Evolutionary conservation across 2,329 filamentous ascomycete species (phyloP), one percentile per base, ranked within the genome.

Genomic region (Botryotinia calthae): DNA sequence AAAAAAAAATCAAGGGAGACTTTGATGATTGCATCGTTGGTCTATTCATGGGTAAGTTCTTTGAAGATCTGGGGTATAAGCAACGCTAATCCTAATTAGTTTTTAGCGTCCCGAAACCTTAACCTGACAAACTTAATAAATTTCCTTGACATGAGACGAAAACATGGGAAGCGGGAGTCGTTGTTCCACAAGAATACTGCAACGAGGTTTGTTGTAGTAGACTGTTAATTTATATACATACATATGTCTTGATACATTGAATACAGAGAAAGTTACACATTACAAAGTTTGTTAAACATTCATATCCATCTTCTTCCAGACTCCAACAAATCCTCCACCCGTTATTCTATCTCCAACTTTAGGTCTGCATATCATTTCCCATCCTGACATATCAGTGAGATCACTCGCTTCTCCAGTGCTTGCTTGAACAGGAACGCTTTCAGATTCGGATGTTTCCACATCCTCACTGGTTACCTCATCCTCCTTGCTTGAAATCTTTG

Each of bases 271-370:
- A 16, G 31, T 25, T 58, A n/a, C n/a, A 65, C 22, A 54, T 58
- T 67, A 59, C 46, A 28, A 28, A 10, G 18, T n/a, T 20, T 54
- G n/a, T 62, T 42, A 61, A 34, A 69, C 71, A 22, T 28, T 9
- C n/a, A 70, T 20, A 20, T 73, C 70, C 37, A 77, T 77, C 51
- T 73, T 77, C 28, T 74, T 75, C 77, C 78, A 87, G 46, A 87
- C 76, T 2, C 83, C 86, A 67, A 87, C 79, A 75, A 88, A 87
- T 4, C 86, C 86, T 61, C 86, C 86, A 20, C 85, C 86, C 12
- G 82, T 79, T 58, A 85, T 82, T 66, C 82, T 80, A 14, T 81
- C 75, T 14, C 85, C 85, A 70, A 86, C 85, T 75, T 85, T 86
- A 3, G 86, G 86, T 71, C 86, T 82, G 74, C 86, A 87, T n/a